Evolutionary conservation across 495 filamentous ascomycete genomes (phyloP).

Genomic region (Monascus purpureus): DNA sequence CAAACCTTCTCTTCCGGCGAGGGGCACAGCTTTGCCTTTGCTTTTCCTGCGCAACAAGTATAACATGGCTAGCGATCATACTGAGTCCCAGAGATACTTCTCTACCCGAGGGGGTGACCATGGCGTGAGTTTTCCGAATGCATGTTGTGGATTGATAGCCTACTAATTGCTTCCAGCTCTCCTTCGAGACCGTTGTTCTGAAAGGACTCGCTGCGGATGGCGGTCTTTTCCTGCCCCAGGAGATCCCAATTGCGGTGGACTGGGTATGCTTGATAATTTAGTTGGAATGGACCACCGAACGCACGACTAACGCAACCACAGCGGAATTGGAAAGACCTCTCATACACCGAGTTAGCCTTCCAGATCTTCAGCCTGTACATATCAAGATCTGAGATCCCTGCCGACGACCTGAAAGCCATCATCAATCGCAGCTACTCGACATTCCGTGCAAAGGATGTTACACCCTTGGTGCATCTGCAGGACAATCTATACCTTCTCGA

Average conservation of each 20-base stretch:
- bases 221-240: conserved; percentile 80
- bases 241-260: conserved; percentile 55
- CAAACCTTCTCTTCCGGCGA: too few relatives aligned
- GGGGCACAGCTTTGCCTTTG: too few relatives aligned
- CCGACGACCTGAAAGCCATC: conserved; percentile 64
- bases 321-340: conserved; percentile 71
- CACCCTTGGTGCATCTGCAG: conserved; percentile 57
- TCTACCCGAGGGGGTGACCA: conserved; percentile 70
- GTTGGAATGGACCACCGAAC: too few relatives aligned
- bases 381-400: conserved; percentile 64
- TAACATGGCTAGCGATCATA: too few relatives aligned
- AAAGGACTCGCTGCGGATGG: conserved; percentile 83
- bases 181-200: conserved; percentile 82
- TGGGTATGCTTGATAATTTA: too few relatives aligned
- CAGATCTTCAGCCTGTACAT: conserved; percentile 68
- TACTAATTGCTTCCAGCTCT: conserved; percentile 41
- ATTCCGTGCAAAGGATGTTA: conserved; percentile 62
- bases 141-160: conserved; percentile 1
- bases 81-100: conserved; percentile 57
- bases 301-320: too few relatives aligned
- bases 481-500: conserved; percentile 66
- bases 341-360: conserved; percentile 66
- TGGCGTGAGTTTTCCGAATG: conserved; percentile 38
- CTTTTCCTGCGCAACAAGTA: too few relatives aligned
- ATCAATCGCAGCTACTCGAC: conserved; percentile 70